Evolutionary conservation across 441 rosid genomes (phyloP).

Genomic region (Corymbia citriodora): DNA sequence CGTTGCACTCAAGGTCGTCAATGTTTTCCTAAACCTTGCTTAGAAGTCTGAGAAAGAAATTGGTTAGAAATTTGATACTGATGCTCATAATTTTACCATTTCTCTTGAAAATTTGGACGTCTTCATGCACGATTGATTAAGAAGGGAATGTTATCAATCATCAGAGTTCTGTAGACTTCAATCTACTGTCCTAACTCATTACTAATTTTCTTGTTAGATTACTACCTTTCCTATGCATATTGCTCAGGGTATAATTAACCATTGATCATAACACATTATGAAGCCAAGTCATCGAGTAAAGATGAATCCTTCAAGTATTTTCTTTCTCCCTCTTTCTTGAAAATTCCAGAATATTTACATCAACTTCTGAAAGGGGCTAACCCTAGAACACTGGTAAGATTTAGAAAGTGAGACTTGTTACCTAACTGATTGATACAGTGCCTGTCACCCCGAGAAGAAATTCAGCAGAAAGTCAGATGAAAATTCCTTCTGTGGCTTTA

Average conservation of each 20-base stretch:
- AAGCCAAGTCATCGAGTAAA: not conserved
- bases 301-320: not conserved
- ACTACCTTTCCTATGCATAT: not conserved
- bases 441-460: not conserved
- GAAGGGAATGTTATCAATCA: not conserved
- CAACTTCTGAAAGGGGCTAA: not conserved
- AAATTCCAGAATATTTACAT: not conserved
- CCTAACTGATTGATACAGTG: not conserved
- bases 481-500: not conserved
- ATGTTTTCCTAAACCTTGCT: too few relatives aligned
- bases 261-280: not conserved
- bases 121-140: not conserved
- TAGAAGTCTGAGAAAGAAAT: not conserved
- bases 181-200: too few relatives aligned
- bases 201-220: not conserved
- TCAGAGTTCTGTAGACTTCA: too few relatives aligned
- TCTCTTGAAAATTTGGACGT: too few relatives aligned
- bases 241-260: not conserved
- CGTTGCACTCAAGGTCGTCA: too few relatives aligned
- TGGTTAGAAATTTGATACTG: not conserved
- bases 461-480: not conserved
- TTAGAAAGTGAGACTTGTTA: not conserved
- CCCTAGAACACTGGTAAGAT: not conserved
- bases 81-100: too few relatives aligned
- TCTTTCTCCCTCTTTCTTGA: not conserved